Conservation (phyloP, 1,284 basidiomycete genomes). For the Omphalotus olearius region DNA sequence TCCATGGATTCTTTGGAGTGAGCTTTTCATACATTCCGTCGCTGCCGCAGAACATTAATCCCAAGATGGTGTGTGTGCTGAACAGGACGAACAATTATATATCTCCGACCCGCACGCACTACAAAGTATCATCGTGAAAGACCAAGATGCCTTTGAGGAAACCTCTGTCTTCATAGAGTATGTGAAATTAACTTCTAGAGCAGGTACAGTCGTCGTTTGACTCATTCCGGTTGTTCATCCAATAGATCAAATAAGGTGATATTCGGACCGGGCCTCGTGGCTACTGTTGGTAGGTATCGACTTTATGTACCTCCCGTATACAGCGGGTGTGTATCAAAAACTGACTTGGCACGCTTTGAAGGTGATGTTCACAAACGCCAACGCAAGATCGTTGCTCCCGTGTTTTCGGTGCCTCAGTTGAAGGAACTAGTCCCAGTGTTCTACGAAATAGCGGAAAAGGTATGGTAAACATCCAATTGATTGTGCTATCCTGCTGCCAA, state of each 20-base stretch:
- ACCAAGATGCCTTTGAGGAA: slow-evolving; percentile 47
- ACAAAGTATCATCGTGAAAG: slow-evolving; percentile 41
- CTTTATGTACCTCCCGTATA: not conserved
- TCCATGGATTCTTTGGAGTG: slow-evolving; percentile 51
- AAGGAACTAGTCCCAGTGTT: slow-evolving; percentile 41
- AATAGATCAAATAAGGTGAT: slow-evolving; percentile 29
- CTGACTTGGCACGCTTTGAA: slow-evolving; percentile 14
- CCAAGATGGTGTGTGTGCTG: too few species aligned
- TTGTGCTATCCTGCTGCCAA: not conserved
- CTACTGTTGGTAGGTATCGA: slow-evolving; percentile 24
- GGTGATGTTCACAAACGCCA: slow-evolving; percentile 48
- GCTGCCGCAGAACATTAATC: not conserved
- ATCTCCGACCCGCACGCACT: slow-evolving; percentile 45
- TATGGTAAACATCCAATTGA: slow-evolving; percentile 14
- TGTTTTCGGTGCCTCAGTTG: slow-evolving; percentile 44
- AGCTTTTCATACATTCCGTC: slow-evolving; percentile 13
- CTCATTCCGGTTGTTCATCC: not conserved
- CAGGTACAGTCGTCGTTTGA: not conserved
- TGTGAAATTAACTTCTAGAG: slow-evolving; percentile 13
- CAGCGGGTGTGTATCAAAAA: not conserved
- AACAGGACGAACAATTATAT: slow-evolving; percentile 44
- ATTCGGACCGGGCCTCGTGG: slow-evolving; percentile 23
- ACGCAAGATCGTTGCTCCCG: slow-evolving; percentile 45
- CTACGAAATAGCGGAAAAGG: slow-evolving; percentile 41
- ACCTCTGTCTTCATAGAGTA: slow-evolving; percentile 46